phyloP scores from a whole-genome alignment of 306 rosid genomes.

The Pyrus bretschneideri region DNA sequence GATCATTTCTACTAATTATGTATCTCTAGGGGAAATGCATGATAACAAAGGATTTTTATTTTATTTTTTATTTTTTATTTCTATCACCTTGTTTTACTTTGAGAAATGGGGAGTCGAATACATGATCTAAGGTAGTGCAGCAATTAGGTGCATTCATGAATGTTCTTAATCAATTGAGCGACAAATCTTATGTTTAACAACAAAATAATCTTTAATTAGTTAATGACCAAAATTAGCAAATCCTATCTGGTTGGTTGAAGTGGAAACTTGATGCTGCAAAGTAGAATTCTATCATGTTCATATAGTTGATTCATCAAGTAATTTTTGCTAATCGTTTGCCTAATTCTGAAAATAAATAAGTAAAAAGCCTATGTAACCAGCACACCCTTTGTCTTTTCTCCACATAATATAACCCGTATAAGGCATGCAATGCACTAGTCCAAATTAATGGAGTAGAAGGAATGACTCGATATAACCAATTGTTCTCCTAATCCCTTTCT shows the following conservation, averaged over 20 bases:
- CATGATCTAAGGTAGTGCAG: too few species aligned
- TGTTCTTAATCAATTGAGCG: too few species aligned
- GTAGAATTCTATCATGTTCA: background rate
- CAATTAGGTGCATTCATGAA: too few species aligned
- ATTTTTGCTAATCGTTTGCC: background rate
- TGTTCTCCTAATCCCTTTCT: background rate
- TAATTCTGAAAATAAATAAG: background rate
- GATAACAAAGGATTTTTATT: background rate
- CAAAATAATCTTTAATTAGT: background rate
- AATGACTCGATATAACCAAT: background rate
- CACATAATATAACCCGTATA: background rate
- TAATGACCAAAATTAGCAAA: background rate
- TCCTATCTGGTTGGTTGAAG: background rate
- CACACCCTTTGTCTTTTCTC: background rate
- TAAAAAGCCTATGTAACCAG: background rate
- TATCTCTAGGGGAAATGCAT: background rate
- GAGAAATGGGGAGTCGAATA: too few species aligned
- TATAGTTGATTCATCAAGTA: background rate
- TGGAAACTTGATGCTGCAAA: background rate
- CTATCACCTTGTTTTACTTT: background rate
- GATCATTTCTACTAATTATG: rapidly evolving
- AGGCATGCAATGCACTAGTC: background rate
- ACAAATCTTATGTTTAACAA: background rate
- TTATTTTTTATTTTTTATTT: too few species aligned
- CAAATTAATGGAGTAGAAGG: background rate